Base-by-base conservation (phyloP, 1,284 basidiomycete genomes). In the Puccinia novopanici region DNA sequence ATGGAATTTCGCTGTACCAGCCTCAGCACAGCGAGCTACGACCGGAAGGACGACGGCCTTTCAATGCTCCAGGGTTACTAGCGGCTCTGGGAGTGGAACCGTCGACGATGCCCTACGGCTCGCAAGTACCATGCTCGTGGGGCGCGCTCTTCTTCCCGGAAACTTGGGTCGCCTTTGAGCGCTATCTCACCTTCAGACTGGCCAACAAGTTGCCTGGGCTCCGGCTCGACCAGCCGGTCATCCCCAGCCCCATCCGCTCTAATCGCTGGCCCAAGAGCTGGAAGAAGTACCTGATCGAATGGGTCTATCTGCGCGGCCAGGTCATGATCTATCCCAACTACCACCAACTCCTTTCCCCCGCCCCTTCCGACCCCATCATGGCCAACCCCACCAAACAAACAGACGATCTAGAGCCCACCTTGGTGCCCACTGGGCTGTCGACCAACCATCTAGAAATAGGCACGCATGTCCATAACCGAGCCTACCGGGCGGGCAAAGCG, bases 241-340 rank as follows among this genome's bases (percentile, higher is more conserved):
- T 93, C 82, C 91, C 93, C 27, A 91, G 91, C 0, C 86, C 89
- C 30, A 89, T 92, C 30, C 90, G 92, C 52, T 93, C 92, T 30
- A 93, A 92, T 86, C 87, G 87, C 48, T 94, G 93, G 93, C 88
- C 89, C 22, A 88, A 88, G 71, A 92, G 91, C 10, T 94, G 92
- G 93, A 94, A 94, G 85, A 91, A 90, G 82, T 93, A 91, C 86
- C 92, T 93, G 85, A 93, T 93, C 85, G 92, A 94, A 85, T 88
- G 93, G 70, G 90, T 89, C 52, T 92, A 90, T 85, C 88, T 94
- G 17, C 89, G 90, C 10, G 92, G 92, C 6, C 92, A 92, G 85
- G 89, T 90, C 76, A 94, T 94, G 92, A 88, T 94, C 24, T 94
- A 94, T 84, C 92, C 92, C 6, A 94, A 93, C 85, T 93, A 90